Evolutionary conservation across 805 yeast species (phyloP).

Genomic region (Danielozyma ontarioensis): DNA sequence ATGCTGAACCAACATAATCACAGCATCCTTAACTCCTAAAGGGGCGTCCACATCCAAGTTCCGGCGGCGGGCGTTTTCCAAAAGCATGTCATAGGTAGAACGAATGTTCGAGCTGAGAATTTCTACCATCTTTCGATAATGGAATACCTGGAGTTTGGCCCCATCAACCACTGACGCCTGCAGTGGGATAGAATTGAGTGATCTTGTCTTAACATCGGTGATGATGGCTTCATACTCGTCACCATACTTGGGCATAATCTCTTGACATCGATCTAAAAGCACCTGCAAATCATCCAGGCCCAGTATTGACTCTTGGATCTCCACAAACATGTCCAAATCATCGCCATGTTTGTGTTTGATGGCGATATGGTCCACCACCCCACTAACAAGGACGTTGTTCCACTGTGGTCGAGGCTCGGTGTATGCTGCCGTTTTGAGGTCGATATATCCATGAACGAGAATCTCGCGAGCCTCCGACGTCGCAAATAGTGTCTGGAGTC

Average conservation of each 20-base stretch:
- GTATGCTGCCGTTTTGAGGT: constrained; percentile 17
- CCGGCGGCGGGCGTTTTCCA: constrained; percentile 44
- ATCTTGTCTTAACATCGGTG: constrained; percentile 61
- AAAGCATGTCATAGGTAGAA: constrained; percentile 36
- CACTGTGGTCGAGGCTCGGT: constrained; percentile 1
- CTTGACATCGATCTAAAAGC: constrained; percentile 12
- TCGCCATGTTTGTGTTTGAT: constrained; percentile 6
- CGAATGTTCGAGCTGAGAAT: constrained; percentile 21
- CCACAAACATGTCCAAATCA: constrained; percentile 18
- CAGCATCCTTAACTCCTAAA: constrained; percentile 35
- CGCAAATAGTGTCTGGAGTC: constrained; percentile 37
- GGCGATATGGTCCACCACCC: constrained; percentile 53
- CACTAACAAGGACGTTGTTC: constrained; percentile 49
- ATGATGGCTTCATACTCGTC: constrained; percentile 10
- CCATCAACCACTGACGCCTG: constrained; percentile 45
- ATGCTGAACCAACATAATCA: constrained; percentile 34
- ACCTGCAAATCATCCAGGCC: constrained; percentile 6
- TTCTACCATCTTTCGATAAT: constrained; percentile 49
- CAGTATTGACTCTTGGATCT: constrained; percentile 14
- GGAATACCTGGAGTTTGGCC: constrained; percentile 56
- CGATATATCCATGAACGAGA: constrained; percentile 47
- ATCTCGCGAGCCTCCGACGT: constrained; percentile 60
- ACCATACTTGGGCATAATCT: constrained; percentile 10
- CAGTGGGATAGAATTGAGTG: constrained; percentile 36
- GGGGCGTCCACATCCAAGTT: constrained; percentile 45